Percentiles rank a stretch among this genome's conserved stretches.
phyloP scores from a whole-genome alignment of 768 basidiomycete genomes.

The Russula lepida region DNA sequence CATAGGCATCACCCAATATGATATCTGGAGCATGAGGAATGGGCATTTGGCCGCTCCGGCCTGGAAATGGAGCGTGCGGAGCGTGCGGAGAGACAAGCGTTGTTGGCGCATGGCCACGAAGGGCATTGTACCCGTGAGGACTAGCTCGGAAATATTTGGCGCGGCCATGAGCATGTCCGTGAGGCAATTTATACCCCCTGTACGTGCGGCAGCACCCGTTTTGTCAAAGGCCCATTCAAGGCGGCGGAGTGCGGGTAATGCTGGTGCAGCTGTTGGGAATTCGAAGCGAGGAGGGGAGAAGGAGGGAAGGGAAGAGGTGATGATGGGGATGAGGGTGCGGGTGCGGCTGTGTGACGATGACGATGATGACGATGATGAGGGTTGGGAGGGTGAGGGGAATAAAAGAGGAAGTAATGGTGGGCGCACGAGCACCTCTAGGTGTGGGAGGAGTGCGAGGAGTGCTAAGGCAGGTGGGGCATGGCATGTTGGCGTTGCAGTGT shows the following conservation, averaged over 20 bases:
- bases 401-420: neutral
- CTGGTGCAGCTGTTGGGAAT: neutral
- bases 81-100: neutral
- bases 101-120: slow-evolving; percentile 1
- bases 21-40: slow-evolving; percentile 11
- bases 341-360: neutral
- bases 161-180: slow-evolving; percentile 5
- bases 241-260: slow-evolving; percentile 8
- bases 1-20: slow-evolving; percentile 12
- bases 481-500: slow-evolving; percentile 5
- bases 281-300: slow-evolving; percentile 1
- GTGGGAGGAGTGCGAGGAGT: slow-evolving; percentile 6
- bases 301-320: no score
- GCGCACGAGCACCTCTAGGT: slow-evolving; percentile 19
- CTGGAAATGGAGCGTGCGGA: slow-evolving; percentile 8
- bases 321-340: neutral
- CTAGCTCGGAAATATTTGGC: slow-evolving; percentile 1
- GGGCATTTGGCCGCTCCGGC: slow-evolving; percentile 7
- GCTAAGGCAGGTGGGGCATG: slow-evolving; percentile 3
- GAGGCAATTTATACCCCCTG: slow-evolving; percentile 18
- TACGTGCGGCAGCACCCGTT: slow-evolving; percentile 10
- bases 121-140: slow-evolving; percentile 8
- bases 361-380: neutral
- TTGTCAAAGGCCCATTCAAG: slow-evolving; percentile 15
- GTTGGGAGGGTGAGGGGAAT: neutral